Conservation (phyloP, 2,329 filamentous ascomycete genomes). For the Pseudopyrenochaeta lycopersici region DNA sequence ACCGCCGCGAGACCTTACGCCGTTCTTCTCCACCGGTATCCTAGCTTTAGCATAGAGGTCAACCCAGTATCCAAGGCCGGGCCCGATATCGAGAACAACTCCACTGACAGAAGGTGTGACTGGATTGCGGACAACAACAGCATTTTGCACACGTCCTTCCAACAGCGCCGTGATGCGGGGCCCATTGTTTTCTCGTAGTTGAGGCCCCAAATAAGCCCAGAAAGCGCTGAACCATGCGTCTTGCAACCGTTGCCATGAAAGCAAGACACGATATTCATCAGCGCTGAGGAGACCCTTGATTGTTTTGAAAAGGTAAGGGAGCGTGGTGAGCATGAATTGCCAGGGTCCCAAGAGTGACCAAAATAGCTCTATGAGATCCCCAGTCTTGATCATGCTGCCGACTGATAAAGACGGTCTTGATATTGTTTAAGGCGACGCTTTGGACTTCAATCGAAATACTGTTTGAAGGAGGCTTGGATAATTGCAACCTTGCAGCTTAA, state of each 20-base stretch:
- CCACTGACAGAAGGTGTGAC: conserved; percentile 19
- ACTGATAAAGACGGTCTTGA: no score
- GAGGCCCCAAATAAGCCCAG: conserved; percentile 18
- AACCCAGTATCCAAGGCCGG: conserved; percentile 26
- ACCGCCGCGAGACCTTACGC: background rate
- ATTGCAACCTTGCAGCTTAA: no score
- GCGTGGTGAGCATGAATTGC: conserved; percentile 18
- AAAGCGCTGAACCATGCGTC: conserved; percentile 24
- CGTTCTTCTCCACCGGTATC: conserved; percentile 6
- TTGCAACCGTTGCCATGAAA: conserved; percentile 17
- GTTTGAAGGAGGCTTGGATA: no score
- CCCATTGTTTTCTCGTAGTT: conserved; percentile 16
- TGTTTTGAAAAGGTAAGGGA: conserved; percentile 15
- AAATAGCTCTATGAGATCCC: background rate
- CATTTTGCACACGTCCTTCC: conserved; percentile 20
- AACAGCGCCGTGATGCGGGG: conserved; percentile 22
- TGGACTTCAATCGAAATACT: no score
- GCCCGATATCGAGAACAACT: conserved; percentile 22
- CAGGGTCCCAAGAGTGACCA: conserved; percentile 18
- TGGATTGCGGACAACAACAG: conserved; percentile 9
- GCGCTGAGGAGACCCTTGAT: conserved; percentile 8
- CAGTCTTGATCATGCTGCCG: no score
- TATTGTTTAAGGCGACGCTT: no score
- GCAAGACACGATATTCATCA: conserved; percentile 2
- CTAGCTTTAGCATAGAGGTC: conserved; percentile 17